phyloP scores from a whole-genome alignment of 352 stramenopile species.

The Phytophthora fragariae region DNA sequence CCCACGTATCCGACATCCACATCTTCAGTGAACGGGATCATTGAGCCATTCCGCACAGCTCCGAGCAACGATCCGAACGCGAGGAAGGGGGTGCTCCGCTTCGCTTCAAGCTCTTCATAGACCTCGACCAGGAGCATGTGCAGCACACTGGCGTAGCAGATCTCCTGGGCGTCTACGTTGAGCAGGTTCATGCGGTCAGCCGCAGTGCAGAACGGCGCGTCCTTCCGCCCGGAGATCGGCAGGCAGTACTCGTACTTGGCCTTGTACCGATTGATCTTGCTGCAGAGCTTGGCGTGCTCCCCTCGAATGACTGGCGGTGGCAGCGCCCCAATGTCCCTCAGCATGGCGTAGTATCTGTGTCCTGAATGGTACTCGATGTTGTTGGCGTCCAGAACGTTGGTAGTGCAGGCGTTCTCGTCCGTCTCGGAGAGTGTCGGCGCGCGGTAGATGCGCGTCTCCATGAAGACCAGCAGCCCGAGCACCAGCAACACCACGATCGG shows the following conservation, averaged over 20 bases:
- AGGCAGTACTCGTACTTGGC: slow-evolving; percentile 13
- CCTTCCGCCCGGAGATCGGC: slow-evolving; percentile 4
- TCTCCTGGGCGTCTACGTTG: background rate
- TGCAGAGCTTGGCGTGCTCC: background rate
- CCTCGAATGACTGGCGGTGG: background rate
- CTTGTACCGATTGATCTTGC: background rate
- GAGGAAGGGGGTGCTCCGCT: background rate
- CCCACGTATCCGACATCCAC: background rate
- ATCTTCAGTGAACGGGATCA: background rate
- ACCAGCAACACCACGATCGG: background rate
- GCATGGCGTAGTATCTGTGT: background rate
- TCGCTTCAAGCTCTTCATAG: background rate
- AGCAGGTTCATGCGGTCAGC: slow-evolving; percentile 55
- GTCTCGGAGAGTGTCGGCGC: background rate
- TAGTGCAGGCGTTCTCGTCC: background rate
- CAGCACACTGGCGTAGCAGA: background rate
- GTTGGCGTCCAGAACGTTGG: background rate
- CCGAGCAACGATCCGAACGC: background rate
- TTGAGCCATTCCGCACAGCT: background rate
- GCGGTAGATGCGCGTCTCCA: background rate
- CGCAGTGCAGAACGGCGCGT: slow-evolving; percentile 39
- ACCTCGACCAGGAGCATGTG: background rate
- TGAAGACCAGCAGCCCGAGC: background rate
- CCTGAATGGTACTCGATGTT: background rate
- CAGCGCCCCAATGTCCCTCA: background rate